Evolutionary conservation across 208 protist species (phyloP), one percentile per base, ranked within the genome.

Genomic region (Leishmania braziliensis): DNA sequence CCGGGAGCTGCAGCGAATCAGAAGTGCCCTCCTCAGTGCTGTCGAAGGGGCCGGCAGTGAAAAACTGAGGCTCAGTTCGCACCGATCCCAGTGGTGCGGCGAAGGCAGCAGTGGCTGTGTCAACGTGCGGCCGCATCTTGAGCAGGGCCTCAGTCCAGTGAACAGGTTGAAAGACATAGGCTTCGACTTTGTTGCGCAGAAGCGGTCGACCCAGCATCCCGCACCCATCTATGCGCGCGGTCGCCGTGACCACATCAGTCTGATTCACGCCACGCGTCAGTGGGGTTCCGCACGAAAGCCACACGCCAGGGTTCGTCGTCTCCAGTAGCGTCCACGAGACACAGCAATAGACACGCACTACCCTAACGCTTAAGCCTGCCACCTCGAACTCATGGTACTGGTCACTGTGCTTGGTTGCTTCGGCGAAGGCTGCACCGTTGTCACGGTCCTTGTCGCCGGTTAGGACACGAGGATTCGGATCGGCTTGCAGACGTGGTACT

Each of bases 401-500:
- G 39, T 36, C 33, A 33, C 23, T 23, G 39, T 51, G 46, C 74
- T 66, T 33, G 23, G 23, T 48, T 48, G n/a, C n/a, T 16, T 36
- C 56, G 2, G 36, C 39, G 48, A 79, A 70, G 4, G 46, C 66
- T 48, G 76, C 23, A 33, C 63, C 62, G 23, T 46, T 6, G 63
- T 56, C 79, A 65, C 88, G 43, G 20, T 50, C 65, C 68, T 78
- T 46, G 62, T 86, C 54, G 81, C 51, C 56, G 50, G 86, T 68
- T 65, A 62, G 81, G 82, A 89, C 60, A 87, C 85, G 70, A 74
- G 72, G 53, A 16, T 58, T 63, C 1, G 2, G n/a, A 20, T 95
- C 90, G 12, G 86, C 88, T 75, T 72, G 82, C 75, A 97, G 79
- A 6, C 94, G 94, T 56, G 88, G 84, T 36, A 94, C 89, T 23